phyloP scores from a whole-genome alignment of 2,329 filamentous ascomycete species.

The Cladophialophora chaetospira region DNA sequence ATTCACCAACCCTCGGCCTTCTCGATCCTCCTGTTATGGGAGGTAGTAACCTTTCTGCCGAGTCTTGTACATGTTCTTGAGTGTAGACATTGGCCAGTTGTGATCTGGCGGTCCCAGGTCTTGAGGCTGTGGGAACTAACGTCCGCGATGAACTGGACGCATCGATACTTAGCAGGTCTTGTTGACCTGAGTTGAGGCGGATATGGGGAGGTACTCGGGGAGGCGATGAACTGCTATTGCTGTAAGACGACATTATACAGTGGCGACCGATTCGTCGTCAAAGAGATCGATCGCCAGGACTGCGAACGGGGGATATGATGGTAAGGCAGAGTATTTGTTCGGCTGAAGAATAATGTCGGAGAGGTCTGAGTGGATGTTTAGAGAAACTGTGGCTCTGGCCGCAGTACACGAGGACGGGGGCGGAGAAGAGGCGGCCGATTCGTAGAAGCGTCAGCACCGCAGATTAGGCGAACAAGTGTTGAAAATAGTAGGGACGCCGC shows the following conservation, averaged over 20 bases:
- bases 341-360: not conserved
- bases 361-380: conserved; percentile 2
- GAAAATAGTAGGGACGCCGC: conserved; percentile 8
- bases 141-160: conserved; percentile 24
- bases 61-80: conserved; percentile 25
- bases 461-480: conserved; percentile 16
- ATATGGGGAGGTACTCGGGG: conserved; percentile 57
- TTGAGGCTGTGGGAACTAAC: conserved; percentile 23
- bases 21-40: conserved; percentile 32
- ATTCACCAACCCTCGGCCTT: conserved; percentile 52
- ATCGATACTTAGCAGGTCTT: conserved; percentile 49
- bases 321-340: conserved; percentile 12
- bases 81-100: conserved; percentile 33
- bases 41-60: conserved; percentile 31
- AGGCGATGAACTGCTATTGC: conserved; percentile 27
- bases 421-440: conserved; percentile 47
- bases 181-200: conserved; percentile 63
- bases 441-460: conserved; percentile 17
- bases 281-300: conserved; percentile 29
- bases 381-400: conserved; percentile 2
- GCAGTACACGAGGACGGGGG: conserved; percentile 55
- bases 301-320: not conserved
- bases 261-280: conserved; percentile 33
- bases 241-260: conserved; percentile 30
- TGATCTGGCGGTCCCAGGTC: conserved; percentile 17